Evolutionary conservation across 1,284 basidiomycete genomes (phyloP).

Genomic region (Naganishia sp.): DNA sequence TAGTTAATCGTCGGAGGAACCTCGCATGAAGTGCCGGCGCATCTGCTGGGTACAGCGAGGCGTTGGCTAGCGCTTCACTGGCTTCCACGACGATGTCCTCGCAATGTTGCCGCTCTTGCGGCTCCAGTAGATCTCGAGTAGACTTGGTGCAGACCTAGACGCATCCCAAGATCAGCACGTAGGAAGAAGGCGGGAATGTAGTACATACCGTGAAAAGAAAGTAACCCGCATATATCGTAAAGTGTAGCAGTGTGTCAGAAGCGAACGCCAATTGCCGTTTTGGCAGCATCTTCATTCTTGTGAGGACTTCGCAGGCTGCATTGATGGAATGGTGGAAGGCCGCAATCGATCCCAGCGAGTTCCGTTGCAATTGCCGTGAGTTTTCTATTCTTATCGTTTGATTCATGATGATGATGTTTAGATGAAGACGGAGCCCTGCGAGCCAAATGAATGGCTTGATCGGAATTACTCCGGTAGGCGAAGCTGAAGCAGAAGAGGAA

Average conservation of each 20-base stretch:
- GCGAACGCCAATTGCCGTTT: conserved; percentile 42
- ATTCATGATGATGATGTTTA: conserved; percentile 45
- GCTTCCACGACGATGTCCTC: conserved; percentile 42
- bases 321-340: conserved; percentile 45
- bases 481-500: background rate
- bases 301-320: conserved; percentile 41
- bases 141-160: conserved; percentile 42
- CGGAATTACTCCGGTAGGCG: conserved; percentile 38
- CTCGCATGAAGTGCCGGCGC: conserved; percentile 43
- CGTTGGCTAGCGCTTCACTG: conserved; percentile 39
- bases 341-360: conserved; percentile 38
- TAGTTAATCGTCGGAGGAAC: conserved; percentile 40
- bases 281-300: conserved; percentile 40
- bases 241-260: conserved; percentile 46
- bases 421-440: conserved; percentile 41
- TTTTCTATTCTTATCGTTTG: conserved; percentile 43
- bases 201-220: conserved; percentile 41
- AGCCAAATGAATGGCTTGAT: conserved; percentile 45
- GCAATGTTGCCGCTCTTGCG: conserved; percentile 42
- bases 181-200: background rate
- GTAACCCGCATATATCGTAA: conserved; percentile 45
- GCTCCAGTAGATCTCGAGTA: conserved; percentile 30
- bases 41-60: conserved; percentile 40
- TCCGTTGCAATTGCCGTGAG: conserved; percentile 38
- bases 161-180: conserved; percentile 33